These are phyloP conservation scores for Lentinula boryana DNA, from an alignment of 768 basidiomycete genomes.

Conservation along the genomic window DNA sequence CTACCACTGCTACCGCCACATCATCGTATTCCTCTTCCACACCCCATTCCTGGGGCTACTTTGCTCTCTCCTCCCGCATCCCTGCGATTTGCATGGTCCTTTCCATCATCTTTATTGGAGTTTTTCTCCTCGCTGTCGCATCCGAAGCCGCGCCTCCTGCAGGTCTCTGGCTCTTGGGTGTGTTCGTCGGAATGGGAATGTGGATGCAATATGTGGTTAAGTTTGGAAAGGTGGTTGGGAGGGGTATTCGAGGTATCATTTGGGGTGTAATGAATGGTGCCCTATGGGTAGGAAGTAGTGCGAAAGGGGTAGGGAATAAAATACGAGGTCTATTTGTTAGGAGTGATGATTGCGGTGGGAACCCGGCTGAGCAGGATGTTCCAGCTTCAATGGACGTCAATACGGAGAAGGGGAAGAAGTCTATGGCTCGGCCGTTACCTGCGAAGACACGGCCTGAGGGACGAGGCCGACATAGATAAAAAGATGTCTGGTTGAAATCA, in stretches of 20 bases:
- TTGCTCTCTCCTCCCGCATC: conserved; percentile 58
- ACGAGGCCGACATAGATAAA: not conserved
- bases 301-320: not conserved
- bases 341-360: not conserved
- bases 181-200: conserved; percentile 61
- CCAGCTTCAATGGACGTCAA: not conserved
- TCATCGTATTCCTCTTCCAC: not conserved
- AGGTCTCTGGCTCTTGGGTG: conserved; percentile 50
- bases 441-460: not conserved
- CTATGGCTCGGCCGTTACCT: not conserved
- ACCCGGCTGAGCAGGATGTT: not conserved
- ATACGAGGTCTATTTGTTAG: not conserved
- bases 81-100: conserved; percentile 57
- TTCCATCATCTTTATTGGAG: conserved; percentile 51
- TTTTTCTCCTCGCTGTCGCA: conserved; percentile 55
- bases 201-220: conserved; percentile 37
- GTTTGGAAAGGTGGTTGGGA: conserved; percentile 15
- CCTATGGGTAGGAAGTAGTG: not conserved
- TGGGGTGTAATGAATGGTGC: conserved; percentile 7
- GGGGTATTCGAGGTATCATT: conserved; percentile 16
- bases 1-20: not conserved
- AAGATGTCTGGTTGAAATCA: too few species aligned
- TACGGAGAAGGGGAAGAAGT: not conserved
- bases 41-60: conserved; percentile 37
- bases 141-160: conserved; percentile 60